These are phyloP conservation scores for Cystoderma amianthinum DNA, from an alignment of 768 basidiomycete genomes.

Conservation along the genomic window DNA sequence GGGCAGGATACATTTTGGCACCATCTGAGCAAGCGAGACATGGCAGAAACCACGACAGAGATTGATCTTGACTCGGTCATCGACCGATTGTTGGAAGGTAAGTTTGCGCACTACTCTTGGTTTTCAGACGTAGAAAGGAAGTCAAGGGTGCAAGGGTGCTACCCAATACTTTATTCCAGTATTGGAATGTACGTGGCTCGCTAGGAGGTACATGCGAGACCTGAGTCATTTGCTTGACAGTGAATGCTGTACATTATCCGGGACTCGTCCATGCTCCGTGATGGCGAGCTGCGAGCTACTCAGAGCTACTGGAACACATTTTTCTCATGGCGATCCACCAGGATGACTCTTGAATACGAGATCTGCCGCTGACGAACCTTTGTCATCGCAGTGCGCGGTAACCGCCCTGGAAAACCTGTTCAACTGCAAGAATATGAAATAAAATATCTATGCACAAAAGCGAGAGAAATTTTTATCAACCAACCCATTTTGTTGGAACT, in stretches of 20 bases:
- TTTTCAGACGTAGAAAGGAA: no score
- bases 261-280: neutral
- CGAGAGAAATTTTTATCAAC: conserved; percentile 98
- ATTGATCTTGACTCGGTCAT: conserved; percentile 99
- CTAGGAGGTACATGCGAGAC: neutral
- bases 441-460: conserved; percentile 98
- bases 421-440: conserved; percentile 99
- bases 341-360: no score
- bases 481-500: conserved; percentile 97
- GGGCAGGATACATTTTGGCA: conserved; percentile 3
- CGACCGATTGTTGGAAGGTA: conserved; percentile 96
- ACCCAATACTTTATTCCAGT: no score
- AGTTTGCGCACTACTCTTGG: conserved; percentile 12
- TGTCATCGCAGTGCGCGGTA: conserved; percentile 77
- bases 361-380: no score
- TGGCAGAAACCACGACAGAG: conserved; percentile 82
- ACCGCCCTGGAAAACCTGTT: conserved; percentile 97
- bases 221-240: neutral
- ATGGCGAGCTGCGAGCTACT: no score
- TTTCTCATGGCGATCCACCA: no score
- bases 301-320: no score
- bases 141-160: no score
- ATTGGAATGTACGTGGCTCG: neutral
- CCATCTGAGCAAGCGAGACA: conserved; percentile 19
- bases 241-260: neutral